Evolutionary conservation across 2,329 filamentous ascomycete species (phyloP), one percentile per base, ranked within the genome.

Genomic region (Penicillium paneum): DNA sequence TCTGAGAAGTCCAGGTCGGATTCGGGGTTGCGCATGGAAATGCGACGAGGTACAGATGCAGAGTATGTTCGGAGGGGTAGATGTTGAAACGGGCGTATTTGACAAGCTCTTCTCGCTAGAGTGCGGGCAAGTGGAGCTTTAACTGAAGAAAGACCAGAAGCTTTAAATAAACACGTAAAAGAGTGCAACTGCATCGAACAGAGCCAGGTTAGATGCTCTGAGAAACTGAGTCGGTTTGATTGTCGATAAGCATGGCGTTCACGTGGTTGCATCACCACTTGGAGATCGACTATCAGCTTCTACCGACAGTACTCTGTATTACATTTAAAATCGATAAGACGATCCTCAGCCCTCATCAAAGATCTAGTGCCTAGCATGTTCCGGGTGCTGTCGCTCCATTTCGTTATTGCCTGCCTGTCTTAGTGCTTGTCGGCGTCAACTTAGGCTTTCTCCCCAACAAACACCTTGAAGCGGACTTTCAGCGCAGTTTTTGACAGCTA

Each of bases 21-120:
- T 55, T 63, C 53, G 21, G 56, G 60, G 52, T 48, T 57, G 50
- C 60, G 64, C 70, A 73, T 72, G 62, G 58, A 66, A 65, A 21
- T 46, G 43, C 42, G 47, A 54, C 19, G 54, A 49, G 49, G 47
- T 45, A 44, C 29, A 45, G 46, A 28, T 36, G 44, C 19, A 50
- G 45, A 28, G 38, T 40, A 53, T n/a, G 53, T 43, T 49, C 50
- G 46, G 35, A 47, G 48, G 53, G 52, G 52, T 39, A 54, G 40
- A 48, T 47, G 34, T 59, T 53, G 52, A 49, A 57, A 43, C 39
- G 45, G 43, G 40, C 35, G 47, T 55, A 26, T 43, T 35, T 51
- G 36, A 53, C 19, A 48, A 49, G 54, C 38, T 48, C 49, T 42
- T 55, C 34, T 56, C 43, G 54, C 45, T 52, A 50, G 42, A 61